These are phyloP conservation scores for Trichoderma hamatum DNA, from an alignment of 2,329 filamentous ascomycete species.

Conservation along the genomic window DNA sequence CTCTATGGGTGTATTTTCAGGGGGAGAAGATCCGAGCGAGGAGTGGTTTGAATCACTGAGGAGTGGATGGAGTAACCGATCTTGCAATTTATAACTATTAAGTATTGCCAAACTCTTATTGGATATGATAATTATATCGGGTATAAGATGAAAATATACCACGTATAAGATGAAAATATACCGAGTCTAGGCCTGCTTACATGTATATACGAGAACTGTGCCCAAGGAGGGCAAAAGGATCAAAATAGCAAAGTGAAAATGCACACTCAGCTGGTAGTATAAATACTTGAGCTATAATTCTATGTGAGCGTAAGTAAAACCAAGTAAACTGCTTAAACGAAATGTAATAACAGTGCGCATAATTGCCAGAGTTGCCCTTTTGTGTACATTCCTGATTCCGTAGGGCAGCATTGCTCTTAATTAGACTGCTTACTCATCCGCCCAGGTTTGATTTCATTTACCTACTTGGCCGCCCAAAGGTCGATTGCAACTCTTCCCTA, in stretches of 20 bases:
- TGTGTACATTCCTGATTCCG: neutral
- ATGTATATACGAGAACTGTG: neutral
- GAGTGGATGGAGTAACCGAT: neutral
- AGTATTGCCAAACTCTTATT: neutral
- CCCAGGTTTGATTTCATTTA: neutral
- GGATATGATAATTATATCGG: neutral
- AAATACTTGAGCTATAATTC: neutral
- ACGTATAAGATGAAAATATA: neutral
- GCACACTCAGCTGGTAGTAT: neutral
- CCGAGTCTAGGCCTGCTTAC: neutral
- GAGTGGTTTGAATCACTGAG: constrained; percentile 11
- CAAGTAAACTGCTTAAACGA: neutral
- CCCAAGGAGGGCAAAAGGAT: neutral
- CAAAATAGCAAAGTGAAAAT: neutral
- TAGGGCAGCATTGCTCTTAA: neutral
- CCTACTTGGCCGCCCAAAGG: neutral
- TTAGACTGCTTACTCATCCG: constrained; percentile 4
- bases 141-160: neutral
- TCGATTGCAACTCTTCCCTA: neutral
- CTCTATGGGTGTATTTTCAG: constrained; percentile 13
- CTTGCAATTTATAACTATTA: neutral
- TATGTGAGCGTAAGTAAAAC: neutral
- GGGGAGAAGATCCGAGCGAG: constrained; percentile 11
- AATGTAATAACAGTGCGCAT: neutral
- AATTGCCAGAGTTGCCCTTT: neutral